These are phyloP conservation scores for Cynanchum wilfordii DNA, from an alignment of 257 asterid genomes.

Conservation along the genomic window DNA sequence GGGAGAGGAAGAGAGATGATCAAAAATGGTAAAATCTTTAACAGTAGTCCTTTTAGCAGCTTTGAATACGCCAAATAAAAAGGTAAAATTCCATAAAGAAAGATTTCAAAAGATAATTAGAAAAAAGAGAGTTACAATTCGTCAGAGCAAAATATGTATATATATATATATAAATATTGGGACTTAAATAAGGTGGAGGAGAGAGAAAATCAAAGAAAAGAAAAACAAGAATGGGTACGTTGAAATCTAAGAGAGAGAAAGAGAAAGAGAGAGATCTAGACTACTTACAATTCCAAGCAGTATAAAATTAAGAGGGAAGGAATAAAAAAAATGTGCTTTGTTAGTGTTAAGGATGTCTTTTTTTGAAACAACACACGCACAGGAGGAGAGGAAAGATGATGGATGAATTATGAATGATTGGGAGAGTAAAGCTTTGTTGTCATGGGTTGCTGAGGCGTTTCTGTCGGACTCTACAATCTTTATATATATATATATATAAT, in stretches of 20 bases:
- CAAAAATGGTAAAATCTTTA: not conserved
- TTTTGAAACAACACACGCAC: not conserved
- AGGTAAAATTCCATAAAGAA: not conserved
- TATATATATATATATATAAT: too few species aligned
- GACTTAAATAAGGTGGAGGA: not conserved
- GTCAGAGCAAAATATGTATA: not conserved
- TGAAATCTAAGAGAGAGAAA: slow-evolving; percentile 10
- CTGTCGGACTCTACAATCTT: not conserved
- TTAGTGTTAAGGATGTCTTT: not conserved
- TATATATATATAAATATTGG: not conserved
- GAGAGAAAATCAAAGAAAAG: not conserved
- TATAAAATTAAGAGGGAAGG: not conserved
- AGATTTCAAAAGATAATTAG: not conserved
- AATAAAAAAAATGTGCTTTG: not conserved
- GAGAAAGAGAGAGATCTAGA: not conserved
- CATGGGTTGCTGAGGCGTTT: not conserved
- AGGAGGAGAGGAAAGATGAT: not conserved
- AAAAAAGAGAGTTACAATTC: not conserved
- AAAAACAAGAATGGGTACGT: not conserved
- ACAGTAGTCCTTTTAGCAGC: not conserved
- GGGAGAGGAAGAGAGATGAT: not conserved
- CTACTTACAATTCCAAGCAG: too few species aligned
- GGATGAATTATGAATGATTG: too few species aligned
- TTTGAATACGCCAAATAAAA: not conserved
- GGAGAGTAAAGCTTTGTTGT: not conserved